phyloP scores from a whole-genome alignment of 805 yeast species.

The Ogataea kodamae region DNA sequence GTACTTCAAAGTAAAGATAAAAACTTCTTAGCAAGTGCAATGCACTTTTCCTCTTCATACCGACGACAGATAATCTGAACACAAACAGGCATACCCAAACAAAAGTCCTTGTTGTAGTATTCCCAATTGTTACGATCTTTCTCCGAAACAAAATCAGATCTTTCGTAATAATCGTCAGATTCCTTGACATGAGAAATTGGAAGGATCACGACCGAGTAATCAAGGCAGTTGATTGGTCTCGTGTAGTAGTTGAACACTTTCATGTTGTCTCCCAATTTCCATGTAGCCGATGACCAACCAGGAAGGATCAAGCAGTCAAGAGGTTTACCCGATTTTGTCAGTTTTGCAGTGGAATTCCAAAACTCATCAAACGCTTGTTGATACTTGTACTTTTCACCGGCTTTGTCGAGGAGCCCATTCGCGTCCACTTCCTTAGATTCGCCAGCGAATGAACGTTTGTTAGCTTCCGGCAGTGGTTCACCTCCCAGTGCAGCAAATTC shows the following conservation, averaged over 20 bases:
- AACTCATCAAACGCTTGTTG: constrained; percentile 37
- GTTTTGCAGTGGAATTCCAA: constrained; percentile 34
- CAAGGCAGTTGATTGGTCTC: constrained; percentile 49
- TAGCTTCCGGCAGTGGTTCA: constrained; percentile 28
- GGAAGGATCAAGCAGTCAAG: constrained; percentile 52
- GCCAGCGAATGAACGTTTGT: constrained; percentile 18
- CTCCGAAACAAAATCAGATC: constrained; percentile 27
- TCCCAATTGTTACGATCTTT: constrained; percentile 37
- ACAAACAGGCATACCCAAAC: constrained; percentile 51
- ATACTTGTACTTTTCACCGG: constrained; percentile 32
- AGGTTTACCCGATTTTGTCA: constrained; percentile 36
- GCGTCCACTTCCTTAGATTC: constrained; percentile 19
- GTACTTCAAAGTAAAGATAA: constrained; percentile 1
- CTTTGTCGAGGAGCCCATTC: constrained; percentile 40
- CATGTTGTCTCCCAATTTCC: constrained; percentile 39
- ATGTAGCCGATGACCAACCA: constrained; percentile 40
- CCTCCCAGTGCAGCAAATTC: constrained; percentile 26
- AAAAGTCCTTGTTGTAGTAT: constrained; percentile 44
- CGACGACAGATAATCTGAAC: constrained; percentile 53
- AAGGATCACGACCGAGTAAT: constrained; percentile 43
- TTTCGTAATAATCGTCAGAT: constrained; percentile 34
- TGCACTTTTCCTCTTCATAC: constrained; percentile 56
- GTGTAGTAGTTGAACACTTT: constrained; percentile 50
- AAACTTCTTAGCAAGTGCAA: constrained; percentile 35
- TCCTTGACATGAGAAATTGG: constrained; percentile 43